Evolutionary conservation across 2,329 filamentous ascomycete genomes (phyloP).

Genomic region (Scolecobasidium constrictum): DNA sequence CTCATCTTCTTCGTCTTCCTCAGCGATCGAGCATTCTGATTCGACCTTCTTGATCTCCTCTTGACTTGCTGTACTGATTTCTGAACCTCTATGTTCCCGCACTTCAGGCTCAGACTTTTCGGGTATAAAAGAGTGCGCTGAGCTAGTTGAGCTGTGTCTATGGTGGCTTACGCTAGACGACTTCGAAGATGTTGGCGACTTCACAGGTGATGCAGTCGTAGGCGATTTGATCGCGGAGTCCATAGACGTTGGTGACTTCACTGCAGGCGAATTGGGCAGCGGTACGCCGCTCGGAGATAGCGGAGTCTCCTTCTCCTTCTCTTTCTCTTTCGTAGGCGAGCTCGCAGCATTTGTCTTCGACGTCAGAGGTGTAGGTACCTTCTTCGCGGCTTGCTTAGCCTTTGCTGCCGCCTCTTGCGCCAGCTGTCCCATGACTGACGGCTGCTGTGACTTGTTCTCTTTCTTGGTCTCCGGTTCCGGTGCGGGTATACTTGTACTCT

Average conservation of each 20-base stretch:
- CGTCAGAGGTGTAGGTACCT: neutral
- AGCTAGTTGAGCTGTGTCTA: neutral
- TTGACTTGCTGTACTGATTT: constrained; percentile 15
- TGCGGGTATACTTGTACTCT: neutral
- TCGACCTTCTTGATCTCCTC: constrained; percentile 24
- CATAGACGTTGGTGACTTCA: neutral
- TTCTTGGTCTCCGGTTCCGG: neutral
- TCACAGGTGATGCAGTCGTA: neutral
- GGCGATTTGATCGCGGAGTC: neutral
- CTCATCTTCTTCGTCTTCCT: constrained; percentile 15
- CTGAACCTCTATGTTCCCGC: constrained; percentile 16
- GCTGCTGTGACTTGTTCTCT: constrained; percentile 4
- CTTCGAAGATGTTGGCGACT: constrained; percentile 2
- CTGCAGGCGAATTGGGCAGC: constrained; percentile 1
- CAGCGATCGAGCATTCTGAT: constrained; percentile 17
- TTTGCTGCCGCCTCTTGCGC: constrained; percentile 7
- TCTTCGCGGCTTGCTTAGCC: constrained; percentile 5
- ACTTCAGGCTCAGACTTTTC: constrained; percentile 2
- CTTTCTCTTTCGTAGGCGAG: neutral
- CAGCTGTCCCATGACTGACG: constrained; percentile 3
- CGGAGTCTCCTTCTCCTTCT: constrained; percentile 1
- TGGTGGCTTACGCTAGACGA: neutral
- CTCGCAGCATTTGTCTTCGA: neutral
- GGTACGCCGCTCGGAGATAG: constrained; percentile 7
- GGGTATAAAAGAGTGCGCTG: neutral